Conservation (phyloP, 805 yeast genomes). For the Nakazawaea sp. region DNA sequence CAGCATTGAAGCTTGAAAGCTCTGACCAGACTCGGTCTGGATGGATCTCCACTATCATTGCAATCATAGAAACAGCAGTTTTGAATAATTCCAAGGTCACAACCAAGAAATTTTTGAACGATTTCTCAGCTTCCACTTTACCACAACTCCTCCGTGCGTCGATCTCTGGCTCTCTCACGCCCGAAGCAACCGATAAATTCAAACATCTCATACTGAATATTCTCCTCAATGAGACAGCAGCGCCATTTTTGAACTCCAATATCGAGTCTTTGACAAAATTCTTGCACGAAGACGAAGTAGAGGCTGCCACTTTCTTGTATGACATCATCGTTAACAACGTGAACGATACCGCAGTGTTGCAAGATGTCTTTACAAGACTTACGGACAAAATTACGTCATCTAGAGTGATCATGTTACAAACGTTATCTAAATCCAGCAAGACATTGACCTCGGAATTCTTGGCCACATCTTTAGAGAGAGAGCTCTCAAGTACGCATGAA, state of each 20-base stretch:
- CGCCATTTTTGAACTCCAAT: conserved; percentile 21
- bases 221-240: conserved; percentile 20
- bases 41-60: conserved; percentile 17
- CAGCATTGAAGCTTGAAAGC: neutral
- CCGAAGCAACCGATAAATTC: too few relatives aligned
- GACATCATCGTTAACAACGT: conserved; percentile 23
- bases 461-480: conserved; percentile 28
- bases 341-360: conserved; percentile 32
- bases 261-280: conserved; percentile 13
- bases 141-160: too few relatives aligned
- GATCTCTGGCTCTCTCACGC: too few relatives aligned
- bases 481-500: conserved; percentile 15
- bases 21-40: neutral
- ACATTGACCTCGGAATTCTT: conserved; percentile 48
- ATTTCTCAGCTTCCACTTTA: conserved; percentile 19
- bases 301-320: too few relatives aligned
- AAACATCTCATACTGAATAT: conserved; percentile 22
- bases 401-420: conserved; percentile 35
- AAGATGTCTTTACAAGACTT: conserved; percentile 39
- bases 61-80: conserved; percentile 14
- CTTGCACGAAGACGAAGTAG: neutral
- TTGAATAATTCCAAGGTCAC: conserved; percentile 3
- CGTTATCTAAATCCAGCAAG: conserved; percentile 44
- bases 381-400: conserved; percentile 29
- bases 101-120: conserved; percentile 18